Evolutionary conservation across 306 rosid species (phyloP), one percentile per base, ranked within the genome.

Genomic region (Corylus avellana): DNA sequence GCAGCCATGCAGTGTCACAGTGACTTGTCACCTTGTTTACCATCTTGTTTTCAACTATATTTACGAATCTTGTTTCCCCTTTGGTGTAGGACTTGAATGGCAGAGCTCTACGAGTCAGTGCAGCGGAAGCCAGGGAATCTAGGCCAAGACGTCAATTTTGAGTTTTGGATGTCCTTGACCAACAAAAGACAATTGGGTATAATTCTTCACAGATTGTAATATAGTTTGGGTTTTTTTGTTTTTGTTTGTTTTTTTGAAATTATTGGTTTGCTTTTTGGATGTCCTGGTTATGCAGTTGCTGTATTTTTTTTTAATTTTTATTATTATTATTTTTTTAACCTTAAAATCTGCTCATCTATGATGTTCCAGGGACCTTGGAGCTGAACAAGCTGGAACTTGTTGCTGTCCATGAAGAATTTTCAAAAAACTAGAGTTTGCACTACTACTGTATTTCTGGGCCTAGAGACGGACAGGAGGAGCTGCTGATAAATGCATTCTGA

Each of bases 1-100:
- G 39, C 70, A 32, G 70, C 46, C 32, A 32, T 8, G 6, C 6
- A 0, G 12, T 37, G 48, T 37, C 50, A 66, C 48, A 67, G 42
- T 75, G 35, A 61, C 73, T 69, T 20, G 22, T 32, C 35, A 32
- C 35, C 35, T 32, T 32, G 35, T 32, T 51, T 14, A 4, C 13
- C 75, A 11, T 82, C 70, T 77, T 27, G 75, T 66, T 51, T 46
- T 84, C 48, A 87, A 82, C 22, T 63, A 56, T 32, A 73, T 3
- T 35, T 55, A 75, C 78, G 4, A 59, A 59, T 75, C 35, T 82
- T 58, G 29, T 16, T 63, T 3, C 37, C 7, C 10, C 7, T 46
- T 46, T 66, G 49, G 71, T 83, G 81, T 85, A 95, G 96, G 99
- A 95, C 83, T 80, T 95, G 83, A 82, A 87, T 75, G 99, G 99